Evolutionary conservation across 78 protist genomes (phyloP).

Genomic region (Dictyostelium citrinum): DNA sequence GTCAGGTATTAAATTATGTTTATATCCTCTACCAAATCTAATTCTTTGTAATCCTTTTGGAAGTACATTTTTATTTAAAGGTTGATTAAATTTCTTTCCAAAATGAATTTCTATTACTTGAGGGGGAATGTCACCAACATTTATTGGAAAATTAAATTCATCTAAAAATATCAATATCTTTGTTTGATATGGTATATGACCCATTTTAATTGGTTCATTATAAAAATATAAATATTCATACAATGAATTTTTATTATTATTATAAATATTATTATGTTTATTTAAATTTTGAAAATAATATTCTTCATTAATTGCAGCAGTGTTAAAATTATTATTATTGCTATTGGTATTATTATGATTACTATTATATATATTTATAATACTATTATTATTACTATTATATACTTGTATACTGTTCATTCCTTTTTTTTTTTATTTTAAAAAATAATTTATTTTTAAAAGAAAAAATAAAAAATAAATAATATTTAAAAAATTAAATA

Average conservation of each 20-base stretch:
- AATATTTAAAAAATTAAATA: no score
- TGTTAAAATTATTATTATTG: background rate
- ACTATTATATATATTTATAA: background rate
- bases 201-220: background rate
- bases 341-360: background rate
- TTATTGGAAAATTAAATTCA: background rate
- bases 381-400: background rate
- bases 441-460: background rate
- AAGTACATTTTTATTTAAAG: background rate
- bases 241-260: background rate
- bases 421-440: no score
- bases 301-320: background rate
- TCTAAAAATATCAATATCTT: background rate
- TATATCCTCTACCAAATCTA: background rate
- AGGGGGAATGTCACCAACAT: background rate
- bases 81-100: background rate
- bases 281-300: background rate
- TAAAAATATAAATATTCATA: background rate
- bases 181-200: background rate
- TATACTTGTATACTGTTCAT: background rate
- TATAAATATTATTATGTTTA: background rate
- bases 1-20: background rate
- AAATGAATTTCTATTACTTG: background rate
- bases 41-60: background rate
- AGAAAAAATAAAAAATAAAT: background rate